These are phyloP conservation scores for Lecanosticta acicola DNA, from an alignment of 2,329 filamentous ascomycete species.

Conservation along the genomic window DNA sequence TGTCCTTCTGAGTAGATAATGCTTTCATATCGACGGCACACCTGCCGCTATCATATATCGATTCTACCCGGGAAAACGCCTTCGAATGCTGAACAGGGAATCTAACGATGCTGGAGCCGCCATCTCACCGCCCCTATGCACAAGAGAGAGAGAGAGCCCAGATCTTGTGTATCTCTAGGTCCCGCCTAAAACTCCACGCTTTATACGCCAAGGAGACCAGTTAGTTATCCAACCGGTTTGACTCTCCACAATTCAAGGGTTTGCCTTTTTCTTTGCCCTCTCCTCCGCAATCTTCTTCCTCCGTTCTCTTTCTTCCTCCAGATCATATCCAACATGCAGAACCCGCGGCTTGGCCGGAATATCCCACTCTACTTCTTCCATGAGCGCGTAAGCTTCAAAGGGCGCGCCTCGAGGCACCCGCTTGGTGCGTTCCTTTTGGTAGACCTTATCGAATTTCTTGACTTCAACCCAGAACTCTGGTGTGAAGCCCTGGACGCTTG, in stretches of 20 bases:
- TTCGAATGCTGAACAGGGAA: too few relatives aligned
- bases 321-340: not conserved
- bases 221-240: too few relatives aligned
- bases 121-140: not conserved
- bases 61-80: too few relatives aligned
- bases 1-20: too few relatives aligned
- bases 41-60: too few relatives aligned
- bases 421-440: slow-evolving; percentile 17
- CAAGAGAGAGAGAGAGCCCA: not conserved
- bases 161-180: not conserved
- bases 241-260: too few relatives aligned
- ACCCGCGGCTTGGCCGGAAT: slow-evolving; percentile 22
- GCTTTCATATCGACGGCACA: too few relatives aligned
- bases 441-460: slow-evolving; percentile 15
- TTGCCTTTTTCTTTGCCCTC: not conserved
- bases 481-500: slow-evolving; percentile 43
- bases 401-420: slow-evolving; percentile 23
- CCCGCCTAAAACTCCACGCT: not conserved
- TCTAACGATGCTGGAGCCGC: too few relatives aligned
- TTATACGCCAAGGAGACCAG: not conserved
- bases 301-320: not conserved
- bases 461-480: slow-evolving; percentile 22
- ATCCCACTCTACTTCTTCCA: slow-evolving; percentile 29
- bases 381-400: slow-evolving; percentile 29
- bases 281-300: not conserved